phyloP scores from a whole-genome alignment of 495 filamentous ascomycete genomes.

The Wilcoxina mikolae region DNA sequence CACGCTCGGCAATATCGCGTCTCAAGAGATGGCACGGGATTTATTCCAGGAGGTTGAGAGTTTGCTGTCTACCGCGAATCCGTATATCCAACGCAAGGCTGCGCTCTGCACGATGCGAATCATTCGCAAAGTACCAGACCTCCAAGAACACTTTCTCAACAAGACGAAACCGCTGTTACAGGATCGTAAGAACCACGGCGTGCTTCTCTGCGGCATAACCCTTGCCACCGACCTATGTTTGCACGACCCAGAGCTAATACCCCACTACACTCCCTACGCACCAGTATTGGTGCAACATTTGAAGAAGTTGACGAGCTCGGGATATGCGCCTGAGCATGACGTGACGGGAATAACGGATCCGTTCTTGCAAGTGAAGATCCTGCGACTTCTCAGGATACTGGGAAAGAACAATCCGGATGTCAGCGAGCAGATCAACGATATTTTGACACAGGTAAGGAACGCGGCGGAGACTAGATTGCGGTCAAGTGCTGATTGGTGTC shows the following conservation, averaged over 20 bases:
- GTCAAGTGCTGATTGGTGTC: background rate
- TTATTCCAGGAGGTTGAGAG: slow-evolving; percentile 88
- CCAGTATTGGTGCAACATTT: slow-evolving; percentile 70
- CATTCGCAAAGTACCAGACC: slow-evolving; percentile 90
- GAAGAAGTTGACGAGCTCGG: slow-evolving; percentile 82
- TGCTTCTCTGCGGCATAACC: slow-evolving; percentile 81
- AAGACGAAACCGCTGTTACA: slow-evolving; percentile 79
- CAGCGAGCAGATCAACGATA: slow-evolving; percentile 96
- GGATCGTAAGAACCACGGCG: slow-evolving; percentile 80
- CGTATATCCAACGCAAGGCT: slow-evolving; percentile 92
- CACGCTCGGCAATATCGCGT: slow-evolving; percentile 92
- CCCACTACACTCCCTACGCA: slow-evolving; percentile 73
- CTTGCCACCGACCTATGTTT: slow-evolving; percentile 86
- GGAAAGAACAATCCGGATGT: slow-evolving; percentile 75
- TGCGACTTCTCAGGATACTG: slow-evolving; percentile 69
- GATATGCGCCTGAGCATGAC: slow-evolving; percentile 95
- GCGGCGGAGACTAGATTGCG: background rate
- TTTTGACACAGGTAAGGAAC: slow-evolving; percentile 70
- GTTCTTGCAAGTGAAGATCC: slow-evolving; percentile 94
- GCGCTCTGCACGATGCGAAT: slow-evolving; percentile 99
- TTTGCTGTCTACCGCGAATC: slow-evolving; percentile 79
- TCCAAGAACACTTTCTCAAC: slow-evolving; percentile 93
- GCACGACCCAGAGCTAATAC: slow-evolving; percentile 75
- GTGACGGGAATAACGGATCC: slow-evolving; percentile 96
- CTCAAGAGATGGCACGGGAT: slow-evolving; percentile 96